Evolutionary conservation across 345 rosid genomes (phyloP), one percentile per base, ranked within the genome.

Genomic region (Eucalyptus virginea): DNA sequence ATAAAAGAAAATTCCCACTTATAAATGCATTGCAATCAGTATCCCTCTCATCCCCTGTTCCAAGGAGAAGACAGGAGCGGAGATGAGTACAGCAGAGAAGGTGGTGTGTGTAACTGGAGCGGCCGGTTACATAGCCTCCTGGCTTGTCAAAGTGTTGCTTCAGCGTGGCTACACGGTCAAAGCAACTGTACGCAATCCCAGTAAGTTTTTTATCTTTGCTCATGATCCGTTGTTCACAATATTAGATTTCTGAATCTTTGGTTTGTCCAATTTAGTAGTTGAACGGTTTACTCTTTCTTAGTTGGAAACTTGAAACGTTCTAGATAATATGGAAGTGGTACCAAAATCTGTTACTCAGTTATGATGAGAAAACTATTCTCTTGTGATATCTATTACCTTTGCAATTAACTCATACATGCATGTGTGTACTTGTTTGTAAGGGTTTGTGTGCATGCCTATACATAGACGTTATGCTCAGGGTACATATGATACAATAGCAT

Each of bases 161-260:
- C 89, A 50, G 4, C 47, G 45, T 42, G 91, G 90, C 9, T 91
- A 91, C 60, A 50, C 89, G 3, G 91, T 89, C 69, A 88, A 88
- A 80, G 90, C 91, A 87, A 86, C 90, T 14, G 90, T 91, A 56
- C 91, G 90, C 50, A 88, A 91, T 37, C 91, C 86, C 16, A 52
- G 90, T 91, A 26, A n/a, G 90, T 81, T 69, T 69, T 37, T 0
- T 69, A 5, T 69, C 42, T 34, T 69, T 69, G 44, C 6, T 69
- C 81, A 5, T 34, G 44, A 44, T 69, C 81, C 26, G 6, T 69
- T 18, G 81, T 9, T 69, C 44, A 69, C 14, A 69, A 69, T n/a
- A 69, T 69, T 69, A 44, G 21, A 69, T 9, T 69, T 69, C 37
- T 8, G 19, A 65, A 16, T 69, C 44, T 34, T 69, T 18, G 44